Evolutionary conservation across 2,329 filamentous ascomycete species (phyloP), one percentile per base, ranked within the genome.

Genomic region (Neonectria coccinea): DNA sequence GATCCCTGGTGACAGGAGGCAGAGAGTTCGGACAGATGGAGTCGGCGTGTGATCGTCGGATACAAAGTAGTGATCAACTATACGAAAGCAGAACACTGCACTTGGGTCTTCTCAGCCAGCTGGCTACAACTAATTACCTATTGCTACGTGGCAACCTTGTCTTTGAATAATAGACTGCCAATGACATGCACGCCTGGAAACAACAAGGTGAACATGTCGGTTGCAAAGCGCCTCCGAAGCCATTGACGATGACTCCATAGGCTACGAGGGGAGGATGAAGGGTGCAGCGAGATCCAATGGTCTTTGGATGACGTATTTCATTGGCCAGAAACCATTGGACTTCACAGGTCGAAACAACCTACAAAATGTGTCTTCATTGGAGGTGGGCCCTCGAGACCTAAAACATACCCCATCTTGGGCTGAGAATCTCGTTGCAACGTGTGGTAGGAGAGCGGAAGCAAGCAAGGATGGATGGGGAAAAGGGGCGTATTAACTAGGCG

Each of bases 401-500:
- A 50, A 50, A 31, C 47, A 29, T 9, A 18, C 16, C 27, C 27
- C 25, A 11, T 50, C 25, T 50, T 50, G 14, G n/a, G 47, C 25
- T 11, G 16, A 29, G 47, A 50, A 18, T 12, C 16, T 29, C 27
- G 9, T 50, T 18, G 9, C 16, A 16, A 20, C 25, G n/a, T 27
- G 47, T 18, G 47, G 48, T 5, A n/a, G 29, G 11, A 20, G 29
- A 11, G 12, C 22, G 29, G 39, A 42, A 42, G 39, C n/a, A 22
- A 14, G 27, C n/a, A 51, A 20, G 48, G n/a, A 33, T 33, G 29
- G 9, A 33, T 33, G 48, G 10, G 29, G n/a, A 51, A 51, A 22
- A 31, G 48, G 48, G 48, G 48, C 11, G 10, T 18, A 51, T 51
- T 36, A 51, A 51, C 48, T n/a, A 18, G 48, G 27, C 12, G 29